Base-by-base conservation (phyloP, 2,329 filamentous ascomycete genomes). In the Diplocarpon rosae region DNA sequence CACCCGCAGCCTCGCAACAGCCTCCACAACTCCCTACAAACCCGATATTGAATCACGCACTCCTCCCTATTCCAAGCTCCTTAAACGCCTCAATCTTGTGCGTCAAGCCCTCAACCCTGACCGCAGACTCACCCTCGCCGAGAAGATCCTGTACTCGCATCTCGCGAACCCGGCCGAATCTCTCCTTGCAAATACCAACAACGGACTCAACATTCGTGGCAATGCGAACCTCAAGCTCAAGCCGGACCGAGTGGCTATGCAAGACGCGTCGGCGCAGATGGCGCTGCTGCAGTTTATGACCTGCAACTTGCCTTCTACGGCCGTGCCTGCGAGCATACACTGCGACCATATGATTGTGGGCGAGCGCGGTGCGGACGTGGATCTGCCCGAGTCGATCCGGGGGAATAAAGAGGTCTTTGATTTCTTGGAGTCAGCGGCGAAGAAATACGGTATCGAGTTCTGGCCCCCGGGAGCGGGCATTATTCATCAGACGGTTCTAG, bases 271-370 rank as follows among this genome's bases (percentile, higher is more conserved):
- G 27, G 92, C 92, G 5, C 92, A 98, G 69, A 98, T 98, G 92
- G 92, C 92, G 1, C 71, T 98, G 53, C 70, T 98, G 57, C 92
- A 98, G 67, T 98, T 98, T 73, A 98, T 98, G 90, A 86, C 85
- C 24, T 98, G 92, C 66, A 85, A 87, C 44, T 74, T 98, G 43
- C 84, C 83, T 24, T 79, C 79, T 48, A 95, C 92, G 2, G 89
- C 89, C 9, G 90, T 98, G 39, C 92, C 92, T 10, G 90, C 92
- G 39, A 95, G 89, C 64, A 95, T 96, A 56, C 92, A 98, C 70
- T 98, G 92, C 67, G 92, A 98, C 69, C 92, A 98, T 66, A 82
- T 98, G 80, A 96, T 98, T 67, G 90, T 96, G 27, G 92, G 90
- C 45, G 83, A 93, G 66, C 84, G 81, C 62, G 92, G 92, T 47